These are phyloP conservation scores for Cryphonectria japonica DNA, from an alignment of 2,329 filamentous ascomycete species.

Conservation along the genomic window DNA sequence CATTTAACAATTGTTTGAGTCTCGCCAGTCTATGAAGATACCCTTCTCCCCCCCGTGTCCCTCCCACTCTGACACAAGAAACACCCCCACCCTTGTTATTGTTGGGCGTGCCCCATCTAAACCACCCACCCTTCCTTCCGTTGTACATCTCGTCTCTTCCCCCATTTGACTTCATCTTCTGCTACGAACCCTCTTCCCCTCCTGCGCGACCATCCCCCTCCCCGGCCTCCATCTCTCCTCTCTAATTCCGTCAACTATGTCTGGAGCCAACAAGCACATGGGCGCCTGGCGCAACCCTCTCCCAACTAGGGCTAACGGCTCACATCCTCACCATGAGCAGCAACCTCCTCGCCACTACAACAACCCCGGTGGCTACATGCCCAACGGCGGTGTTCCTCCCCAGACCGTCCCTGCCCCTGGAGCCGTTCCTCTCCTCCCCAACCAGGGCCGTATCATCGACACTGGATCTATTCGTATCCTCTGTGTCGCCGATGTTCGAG, in stretches of 20 bases:
- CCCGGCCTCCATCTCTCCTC: neutral
- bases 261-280: slow-evolving; percentile 22
- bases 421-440: slow-evolving; percentile 67
- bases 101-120: slow-evolving; percentile 18
- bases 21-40: slow-evolving; percentile 16
- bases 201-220: neutral
- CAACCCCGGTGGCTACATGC: slow-evolving; percentile 62
- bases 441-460: slow-evolving; percentile 69
- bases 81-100: slow-evolving; percentile 7
- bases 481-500: slow-evolving; percentile 74
- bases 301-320: slow-evolving; percentile 21
- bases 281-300: slow-evolving; percentile 30
- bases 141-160: slow-evolving; percentile 1
- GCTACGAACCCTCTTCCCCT: neutral
- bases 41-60: slow-evolving; percentile 1
- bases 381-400: slow-evolving; percentile 59
- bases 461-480: slow-evolving; percentile 68
- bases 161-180: slow-evolving; percentile 5
- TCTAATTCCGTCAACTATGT: slow-evolving; percentile 20
- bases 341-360: slow-evolving; percentile 44
- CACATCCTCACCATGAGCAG: slow-evolving; percentile 29
- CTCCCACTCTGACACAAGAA: slow-evolving; percentile 2
- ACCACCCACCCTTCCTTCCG: slow-evolving; percentile 10
- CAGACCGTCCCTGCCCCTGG: slow-evolving; percentile 56
- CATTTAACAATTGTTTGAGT: slow-evolving; percentile 21